These are phyloP conservation scores for Blastobotrys buckinghamii DNA, from an alignment of 1,139 yeast species.

Conservation along the genomic window DNA sequence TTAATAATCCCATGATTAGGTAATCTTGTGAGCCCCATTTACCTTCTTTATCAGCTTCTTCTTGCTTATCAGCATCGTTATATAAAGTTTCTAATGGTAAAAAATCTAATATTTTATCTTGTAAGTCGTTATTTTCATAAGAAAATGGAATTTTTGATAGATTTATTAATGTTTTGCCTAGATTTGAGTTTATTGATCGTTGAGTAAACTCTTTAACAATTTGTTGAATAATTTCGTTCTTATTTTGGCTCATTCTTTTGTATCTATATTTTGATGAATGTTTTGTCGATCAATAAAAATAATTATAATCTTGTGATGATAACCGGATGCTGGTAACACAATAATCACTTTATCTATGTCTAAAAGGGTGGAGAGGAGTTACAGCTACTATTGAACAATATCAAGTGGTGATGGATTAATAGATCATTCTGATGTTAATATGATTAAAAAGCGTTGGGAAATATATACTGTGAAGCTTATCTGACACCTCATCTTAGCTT, in stretches of 20 bases:
- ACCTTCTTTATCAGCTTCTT: constrained; percentile 24
- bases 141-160: constrained; percentile 26
- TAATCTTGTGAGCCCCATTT: constrained; percentile 57
- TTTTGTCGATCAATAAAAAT: background rate
- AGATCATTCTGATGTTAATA: too few relatives aligned
- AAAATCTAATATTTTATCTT: constrained; percentile 37
- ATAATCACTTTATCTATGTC: too few relatives aligned
- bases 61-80: constrained; percentile 37
- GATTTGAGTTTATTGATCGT: background rate
- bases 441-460: too few relatives aligned
- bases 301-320: background rate
- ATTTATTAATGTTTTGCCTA: background rate
- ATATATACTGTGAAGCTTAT: too few relatives aligned
- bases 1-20: constrained; percentile 58
- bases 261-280: too few relatives aligned
- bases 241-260: background rate
- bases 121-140: constrained; percentile 33
- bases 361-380: too few relatives aligned
- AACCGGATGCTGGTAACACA: too few relatives aligned
- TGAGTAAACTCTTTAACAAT: background rate
- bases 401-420: too few relatives aligned
- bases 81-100: constrained; percentile 36
- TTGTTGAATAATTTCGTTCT: background rate
- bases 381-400: too few relatives aligned
- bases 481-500: too few relatives aligned